A percentile compares a stretch with the other conserved stretches of the same genome.
Evolutionary conservation across 2,329 filamentous ascomycete genomes (phyloP).

Genomic region (Fusarium lateritium): DNA sequence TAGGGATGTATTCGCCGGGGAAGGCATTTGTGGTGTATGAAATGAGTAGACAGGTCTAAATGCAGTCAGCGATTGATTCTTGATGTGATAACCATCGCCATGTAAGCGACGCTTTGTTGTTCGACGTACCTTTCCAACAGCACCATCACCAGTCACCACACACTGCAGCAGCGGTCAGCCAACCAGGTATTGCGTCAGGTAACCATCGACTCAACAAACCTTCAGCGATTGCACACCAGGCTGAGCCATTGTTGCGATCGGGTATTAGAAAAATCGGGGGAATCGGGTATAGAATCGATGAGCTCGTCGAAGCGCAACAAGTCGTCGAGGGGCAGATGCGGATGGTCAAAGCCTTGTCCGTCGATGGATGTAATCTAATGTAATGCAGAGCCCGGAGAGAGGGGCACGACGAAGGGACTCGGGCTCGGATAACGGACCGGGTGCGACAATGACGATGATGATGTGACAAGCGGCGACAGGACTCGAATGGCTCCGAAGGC

Average conservation of each 20-base stretch:
- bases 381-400: conserved; percentile 31
- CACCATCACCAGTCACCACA: conserved; percentile 99
- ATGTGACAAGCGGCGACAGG: conserved; percentile 35
- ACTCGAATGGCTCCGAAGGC: conserved; percentile 38
- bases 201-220: conserved; percentile 67
- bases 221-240: conserved; percentile 92
- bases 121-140: conserved; percentile 88
- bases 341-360: conserved; percentile 30
- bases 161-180: conserved; percentile 72
- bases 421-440: conserved; percentile 32
- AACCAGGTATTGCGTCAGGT: conserved; percentile 39
- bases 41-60: conserved; percentile 96
- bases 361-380: conserved; percentile 25
- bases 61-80: conserved; percentile 50
- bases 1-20: conserved; percentile 99
- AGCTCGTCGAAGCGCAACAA: conserved; percentile 24
- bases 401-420: conserved; percentile 28
- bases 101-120: conserved; percentile 6
- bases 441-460: conserved; percentile 37
- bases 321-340: conserved; percentile 29
- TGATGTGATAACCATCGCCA: conserved; percentile 5
- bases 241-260: conserved; percentile 73
- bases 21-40: conserved; percentile 99
- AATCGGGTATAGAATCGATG: conserved; percentile 12
- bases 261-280: conserved; percentile 17